A percentile compares a stretch with the other conserved stretches of the same genome.
Conservation (phyloP, 768 basidiomycete species). For the Collybia mongolica region DNA sequence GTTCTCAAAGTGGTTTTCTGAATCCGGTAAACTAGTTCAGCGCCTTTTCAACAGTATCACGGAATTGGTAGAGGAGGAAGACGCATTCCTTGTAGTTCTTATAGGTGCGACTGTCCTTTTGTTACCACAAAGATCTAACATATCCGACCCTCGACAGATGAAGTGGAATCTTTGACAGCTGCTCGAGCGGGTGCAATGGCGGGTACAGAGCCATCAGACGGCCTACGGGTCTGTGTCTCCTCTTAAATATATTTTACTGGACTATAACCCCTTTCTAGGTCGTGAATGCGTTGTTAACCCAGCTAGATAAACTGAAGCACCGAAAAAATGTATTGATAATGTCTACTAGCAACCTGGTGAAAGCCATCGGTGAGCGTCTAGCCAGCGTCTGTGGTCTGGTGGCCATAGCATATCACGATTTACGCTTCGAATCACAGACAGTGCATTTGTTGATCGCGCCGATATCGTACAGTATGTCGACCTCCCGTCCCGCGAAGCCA, state of each 20-base stretch:
- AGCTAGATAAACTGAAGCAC: slow-evolving; percentile 93
- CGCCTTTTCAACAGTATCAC: slow-evolving; percentile 85
- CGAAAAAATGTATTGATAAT: slow-evolving; percentile 93
- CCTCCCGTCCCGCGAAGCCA: slow-evolving; percentile 84
- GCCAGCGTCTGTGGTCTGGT: no score
- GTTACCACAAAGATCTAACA: background rate
- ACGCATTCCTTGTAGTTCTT: slow-evolving; percentile 88
- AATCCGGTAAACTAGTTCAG: slow-evolving; percentile 97
- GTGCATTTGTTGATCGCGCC: slow-evolving; percentile 94
- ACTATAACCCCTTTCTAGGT: slow-evolving; percentile 52
- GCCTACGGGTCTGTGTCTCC: slow-evolving; percentile 63
- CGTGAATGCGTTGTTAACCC: slow-evolving; percentile 95
- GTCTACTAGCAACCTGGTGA: slow-evolving; percentile 93
- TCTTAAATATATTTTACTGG: background rate
- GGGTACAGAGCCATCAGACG: slow-evolving; percentile 95
- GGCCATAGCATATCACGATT: no score
- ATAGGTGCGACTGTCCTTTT: slow-evolving; percentile 57
- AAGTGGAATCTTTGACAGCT: slow-evolving; percentile 94
- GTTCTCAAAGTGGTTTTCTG: slow-evolving; percentile 99
- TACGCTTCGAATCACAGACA: slow-evolving; percentile 48
- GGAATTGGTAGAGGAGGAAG: slow-evolving; percentile 90
- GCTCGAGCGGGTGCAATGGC: slow-evolving; percentile 93
- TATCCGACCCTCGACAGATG: slow-evolving; percentile 53
- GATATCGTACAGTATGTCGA: slow-evolving; percentile 96
- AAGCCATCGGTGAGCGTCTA: slow-evolving; percentile 69